Percentiles rank a stretch among this genome's conserved stretches.
phyloP scores from a whole-genome alignment of 768 basidiomycete species.

The Auricularia heimuer region DNA sequence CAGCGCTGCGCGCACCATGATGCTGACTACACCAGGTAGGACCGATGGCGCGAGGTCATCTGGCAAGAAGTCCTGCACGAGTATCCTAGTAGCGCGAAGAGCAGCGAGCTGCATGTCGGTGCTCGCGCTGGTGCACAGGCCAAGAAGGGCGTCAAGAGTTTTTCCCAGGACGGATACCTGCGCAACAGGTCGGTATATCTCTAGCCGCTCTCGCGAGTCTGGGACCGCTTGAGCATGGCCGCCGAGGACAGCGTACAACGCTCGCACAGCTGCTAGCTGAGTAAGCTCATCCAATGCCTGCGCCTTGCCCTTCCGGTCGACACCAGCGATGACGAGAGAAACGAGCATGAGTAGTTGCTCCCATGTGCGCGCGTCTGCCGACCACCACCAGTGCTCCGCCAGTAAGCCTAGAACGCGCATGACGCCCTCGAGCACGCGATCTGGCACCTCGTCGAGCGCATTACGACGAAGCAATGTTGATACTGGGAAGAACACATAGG shows the following conservation, averaged over 20 bases:
- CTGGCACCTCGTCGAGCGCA: conserved; percentile 54
- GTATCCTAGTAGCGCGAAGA: conserved; percentile 28
- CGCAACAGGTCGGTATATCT: background rate
- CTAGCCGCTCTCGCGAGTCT: conserved; percentile 17
- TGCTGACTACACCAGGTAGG: conserved; percentile 75
- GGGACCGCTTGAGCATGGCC: conserved; percentile 27
- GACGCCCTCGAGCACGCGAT: conserved; percentile 69
- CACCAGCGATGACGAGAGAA: conserved; percentile 51
- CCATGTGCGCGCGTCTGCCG: conserved; percentile 63
- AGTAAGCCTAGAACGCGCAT: conserved; percentile 49
- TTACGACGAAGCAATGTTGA: conserved; percentile 79
- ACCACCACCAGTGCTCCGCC: conserved; percentile 78
- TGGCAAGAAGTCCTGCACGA: conserved; percentile 37
- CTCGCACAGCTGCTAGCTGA: conserved; percentile 59
- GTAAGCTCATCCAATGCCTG: conserved; percentile 64
- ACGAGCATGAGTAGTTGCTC: conserved; percentile 77
- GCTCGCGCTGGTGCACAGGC: background rate
- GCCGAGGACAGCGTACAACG: conserved; percentile 52
- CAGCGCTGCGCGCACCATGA: conserved; percentile 61
- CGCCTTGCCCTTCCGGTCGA: conserved; percentile 56
- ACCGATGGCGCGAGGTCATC: conserved; percentile 49
- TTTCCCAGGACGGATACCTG: conserved; percentile 67
- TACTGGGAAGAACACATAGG: conserved; percentile 82
- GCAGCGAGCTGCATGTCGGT: background rate
- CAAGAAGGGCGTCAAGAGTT: conserved; percentile 66